A percentile compares a stretch with the other conserved stretches of the same genome.
phyloP scores from a whole-genome alignment of 768 basidiomycete genomes.

The Astraeus odoratus region DNA sequence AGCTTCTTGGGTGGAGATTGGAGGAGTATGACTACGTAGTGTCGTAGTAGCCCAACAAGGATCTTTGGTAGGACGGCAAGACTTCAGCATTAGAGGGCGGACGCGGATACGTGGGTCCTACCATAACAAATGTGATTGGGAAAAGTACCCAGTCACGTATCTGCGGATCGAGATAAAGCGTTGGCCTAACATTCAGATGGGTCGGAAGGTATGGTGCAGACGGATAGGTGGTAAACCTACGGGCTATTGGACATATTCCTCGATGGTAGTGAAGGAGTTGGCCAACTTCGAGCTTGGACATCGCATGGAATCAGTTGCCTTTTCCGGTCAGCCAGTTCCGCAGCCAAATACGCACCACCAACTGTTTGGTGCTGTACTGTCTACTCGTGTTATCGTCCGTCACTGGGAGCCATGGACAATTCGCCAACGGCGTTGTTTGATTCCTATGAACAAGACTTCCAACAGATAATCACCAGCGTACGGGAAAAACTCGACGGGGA shows the following conservation, averaged over 20 bases:
- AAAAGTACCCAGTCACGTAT: constrained; percentile 94
- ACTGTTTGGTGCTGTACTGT: too few relatives aligned
- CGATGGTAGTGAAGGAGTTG: constrained; percentile 6
- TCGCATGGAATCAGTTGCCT: constrained; percentile 15
- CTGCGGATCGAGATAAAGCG: constrained; percentile 85
- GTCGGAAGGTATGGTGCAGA: constrained; percentile 4
- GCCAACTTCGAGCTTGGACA: neutral
- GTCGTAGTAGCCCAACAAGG: constrained; percentile 85
- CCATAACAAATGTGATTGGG: constrained; percentile 97
- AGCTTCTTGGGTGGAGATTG: constrained; percentile 80
- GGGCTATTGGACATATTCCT: constrained; percentile 31
- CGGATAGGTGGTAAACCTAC: constrained; percentile 13
- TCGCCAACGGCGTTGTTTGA: constrained; percentile 84
- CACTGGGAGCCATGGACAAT: constrained; percentile 53
- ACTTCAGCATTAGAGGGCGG: constrained; percentile 4
- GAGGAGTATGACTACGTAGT: constrained; percentile 85
- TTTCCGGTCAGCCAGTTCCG: constrained; percentile 13
- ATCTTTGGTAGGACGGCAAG: constrained; percentile 44
- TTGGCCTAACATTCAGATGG: constrained; percentile 27
- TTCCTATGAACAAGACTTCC: constrained; percentile 89
- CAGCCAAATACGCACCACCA: constrained; percentile 21
- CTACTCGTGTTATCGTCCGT: too few relatives aligned
- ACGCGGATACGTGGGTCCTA: constrained; percentile 29
- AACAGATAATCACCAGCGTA: constrained; percentile 71
- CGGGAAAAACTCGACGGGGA: constrained; percentile 71